Evolutionary conservation across 2,329 filamentous ascomycete species (phyloP).

Genomic region (Pseudogymnoascus sp.): DNA sequence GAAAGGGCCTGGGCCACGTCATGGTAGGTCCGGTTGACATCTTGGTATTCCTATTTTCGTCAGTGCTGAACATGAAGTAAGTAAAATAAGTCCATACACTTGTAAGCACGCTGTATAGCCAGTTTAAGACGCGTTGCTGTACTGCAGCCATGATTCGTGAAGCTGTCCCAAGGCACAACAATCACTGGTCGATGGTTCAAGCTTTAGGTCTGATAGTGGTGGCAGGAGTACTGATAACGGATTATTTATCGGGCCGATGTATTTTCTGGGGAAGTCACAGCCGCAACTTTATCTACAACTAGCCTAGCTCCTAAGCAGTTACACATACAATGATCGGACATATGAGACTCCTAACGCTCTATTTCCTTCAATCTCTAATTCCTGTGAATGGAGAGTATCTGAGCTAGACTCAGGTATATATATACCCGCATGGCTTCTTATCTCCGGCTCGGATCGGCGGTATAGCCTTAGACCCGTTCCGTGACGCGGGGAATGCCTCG

Average conservation of each 20-base stretch:
- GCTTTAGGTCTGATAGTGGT: slow-evolving; percentile 7
- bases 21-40: slow-evolving; percentile 87
- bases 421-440: not conserved
- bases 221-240: slow-evolving; percentile 7
- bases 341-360: not conserved
- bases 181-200: slow-evolving; percentile 7
- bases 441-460: not conserved
- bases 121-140: slow-evolving; percentile 84
- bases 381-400: not conserved
- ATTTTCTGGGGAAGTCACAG: not conserved
- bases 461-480: not conserved
- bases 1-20: slow-evolving; percentile 79
- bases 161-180: slow-evolving; percentile 17
- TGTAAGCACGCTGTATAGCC: slow-evolving; percentile 86
- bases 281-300: not conserved
- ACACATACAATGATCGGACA: not conserved
- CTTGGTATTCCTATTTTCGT: slow-evolving; percentile 70
- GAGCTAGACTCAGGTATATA: not conserved
- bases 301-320: not conserved
- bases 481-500: slow-evolving; percentile 6
- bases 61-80: not conserved
- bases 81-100: slow-evolving; percentile 45
- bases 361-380: not conserved
- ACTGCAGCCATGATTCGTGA: slow-evolving; percentile 48
- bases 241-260: not conserved